Base-by-base conservation (phyloP, 331 rosid genomes). In the Acacia concinna region DNA sequence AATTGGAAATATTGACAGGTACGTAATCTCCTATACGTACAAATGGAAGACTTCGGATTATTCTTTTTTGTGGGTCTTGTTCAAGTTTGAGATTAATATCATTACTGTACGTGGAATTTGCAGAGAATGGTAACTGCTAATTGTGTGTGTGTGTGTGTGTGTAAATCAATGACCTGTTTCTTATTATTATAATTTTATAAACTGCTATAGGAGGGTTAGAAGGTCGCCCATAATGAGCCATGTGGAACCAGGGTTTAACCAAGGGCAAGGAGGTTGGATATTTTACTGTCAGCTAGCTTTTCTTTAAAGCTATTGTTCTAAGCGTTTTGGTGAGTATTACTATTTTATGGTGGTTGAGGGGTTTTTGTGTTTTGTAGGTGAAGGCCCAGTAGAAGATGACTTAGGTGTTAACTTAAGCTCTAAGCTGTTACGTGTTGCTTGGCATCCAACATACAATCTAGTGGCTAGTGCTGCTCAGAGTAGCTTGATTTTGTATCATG, bases 381-480 rank as follows among this genome's bases (percentile, higher is more conserved):
- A 69, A 71, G 85, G 82, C 66, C 73, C 8, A 10, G 11, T 68
- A 46, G 83, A 69, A 14, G 87, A 81, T 27, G 88, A 83, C 40
- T 51, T 60, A 2, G 49, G 85, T 35, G 74, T 67, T 41, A 78
- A 87, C 82, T 41, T 83, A 17, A 78, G 25, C 80, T 77, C 90
- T 56, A 87, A 76, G 88, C 77, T 92, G 41, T 78, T 88, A 27
- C 91, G 79, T 75, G 70, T 88, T 60, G 91, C 91, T 62, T 90
- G 94, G 93, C 90, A 88, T 86, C 94, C 97, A 43, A 82, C 87
- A 54, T 79, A 68, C 68, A 80, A 90, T 84, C 46, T 90, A 77
- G 88, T 90, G 63, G 93, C 91, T 12, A 83, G 87, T 84, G 94
- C 90, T 12, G 78, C 89, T 72, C 90, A 87, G 80, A 88, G 77